phyloP scores from a whole-genome alignment of 306 rosid genomes.

The Trifolium subterraneum region DNA sequence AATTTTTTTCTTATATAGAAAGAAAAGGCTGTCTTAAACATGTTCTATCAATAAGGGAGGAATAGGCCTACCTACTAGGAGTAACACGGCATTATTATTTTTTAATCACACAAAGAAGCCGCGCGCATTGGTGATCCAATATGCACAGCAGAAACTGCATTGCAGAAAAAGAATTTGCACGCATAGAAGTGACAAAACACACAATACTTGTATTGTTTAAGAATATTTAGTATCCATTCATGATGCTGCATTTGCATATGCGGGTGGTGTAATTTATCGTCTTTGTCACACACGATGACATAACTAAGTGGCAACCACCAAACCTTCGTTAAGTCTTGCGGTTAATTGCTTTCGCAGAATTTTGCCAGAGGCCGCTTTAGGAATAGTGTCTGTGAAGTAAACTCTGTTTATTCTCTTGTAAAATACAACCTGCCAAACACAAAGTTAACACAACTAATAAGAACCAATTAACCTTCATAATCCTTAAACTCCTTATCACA shows the following conservation, averaged over 20 bases:
- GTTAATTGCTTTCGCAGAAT: constrained; percentile 71
- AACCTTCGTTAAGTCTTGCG: constrained; percentile 50
- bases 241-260: background rate
- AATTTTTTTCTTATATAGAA: too few relatives aligned
- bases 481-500: background rate
- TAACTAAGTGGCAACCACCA: constrained; percentile 45
- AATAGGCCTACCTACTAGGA: background rate
- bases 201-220: background rate
- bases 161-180: background rate
- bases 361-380: constrained; percentile 83
- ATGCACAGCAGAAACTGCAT: background rate
- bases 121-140: background rate
- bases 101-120: background rate
- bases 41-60: background rate
- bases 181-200: background rate
- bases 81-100: background rate
- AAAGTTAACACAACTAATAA: background rate
- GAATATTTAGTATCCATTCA: background rate
- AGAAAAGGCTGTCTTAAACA: background rate
- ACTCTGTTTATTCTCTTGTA: constrained; percentile 75
- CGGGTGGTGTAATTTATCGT: background rate
- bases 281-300: background rate
- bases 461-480: background rate
- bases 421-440: constrained; percentile 65
- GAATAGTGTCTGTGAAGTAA: constrained; percentile 72